Percentiles rank a stretch among this genome's conserved stretches.
These are phyloP conservation scores for Magnolia changhungtana DNA, from an alignment of 164 flowering plant genomes.

Conservation along the genomic window DNA sequence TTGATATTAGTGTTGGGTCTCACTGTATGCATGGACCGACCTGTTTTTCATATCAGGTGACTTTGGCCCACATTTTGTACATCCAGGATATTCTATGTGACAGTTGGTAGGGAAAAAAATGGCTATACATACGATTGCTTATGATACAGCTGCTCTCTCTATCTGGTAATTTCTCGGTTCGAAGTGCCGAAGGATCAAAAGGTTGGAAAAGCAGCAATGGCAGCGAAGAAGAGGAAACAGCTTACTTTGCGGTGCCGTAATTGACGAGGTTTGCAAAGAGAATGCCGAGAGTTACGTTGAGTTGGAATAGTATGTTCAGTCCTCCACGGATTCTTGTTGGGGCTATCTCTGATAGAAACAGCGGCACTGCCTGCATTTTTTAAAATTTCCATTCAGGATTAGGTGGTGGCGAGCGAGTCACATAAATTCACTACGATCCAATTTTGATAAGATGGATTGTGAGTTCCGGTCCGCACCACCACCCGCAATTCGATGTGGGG, in stretches of 20 bases:
- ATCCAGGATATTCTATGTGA: too few relatives aligned
- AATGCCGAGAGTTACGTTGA: conserved; percentile 88
- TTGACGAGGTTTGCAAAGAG: conserved; percentile 90
- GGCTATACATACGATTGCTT: too few relatives aligned
- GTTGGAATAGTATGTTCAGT: conserved; percentile 85
- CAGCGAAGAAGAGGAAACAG: background rate
- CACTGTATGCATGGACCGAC: too few relatives aligned
- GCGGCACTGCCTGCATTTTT: conserved; percentile 72
- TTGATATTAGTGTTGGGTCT: too few relatives aligned
- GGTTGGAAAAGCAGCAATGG: background rate
- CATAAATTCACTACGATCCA: too few relatives aligned
- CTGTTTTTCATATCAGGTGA: too few relatives aligned
- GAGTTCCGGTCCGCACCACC: background rate
- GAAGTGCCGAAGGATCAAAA: too few relatives aligned
- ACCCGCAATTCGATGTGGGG: background rate
- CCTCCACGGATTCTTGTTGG: conserved; percentile 94
- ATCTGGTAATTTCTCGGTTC: background rate
- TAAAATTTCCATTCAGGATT: too few relatives aligned
- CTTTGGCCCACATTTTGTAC: too few relatives aligned
- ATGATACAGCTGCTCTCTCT: too few relatives aligned
- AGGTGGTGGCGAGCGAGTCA: background rate
- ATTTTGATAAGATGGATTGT: too few relatives aligned
- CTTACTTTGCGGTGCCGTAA: conserved; percentile 85
- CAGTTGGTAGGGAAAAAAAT: too few relatives aligned
- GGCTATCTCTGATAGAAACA: conserved; percentile 94